Base-by-base conservation (phyloP, 2,329 filamentous ascomycete species). In the Pyrenophora teres region DNA sequence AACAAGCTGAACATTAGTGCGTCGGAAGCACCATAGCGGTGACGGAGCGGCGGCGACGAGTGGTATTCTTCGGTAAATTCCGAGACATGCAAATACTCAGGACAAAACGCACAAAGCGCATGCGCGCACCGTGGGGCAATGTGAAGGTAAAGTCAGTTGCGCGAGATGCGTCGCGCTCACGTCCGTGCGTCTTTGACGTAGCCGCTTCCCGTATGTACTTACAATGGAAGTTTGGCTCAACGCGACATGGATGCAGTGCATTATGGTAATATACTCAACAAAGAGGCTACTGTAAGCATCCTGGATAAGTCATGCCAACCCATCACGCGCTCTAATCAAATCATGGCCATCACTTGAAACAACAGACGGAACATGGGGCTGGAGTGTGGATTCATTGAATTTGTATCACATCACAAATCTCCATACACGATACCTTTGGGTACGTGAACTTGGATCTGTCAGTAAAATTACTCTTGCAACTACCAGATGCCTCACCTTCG, bases 91-190 rank as follows among this genome's bases (percentile, higher is more conserved):
- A 40, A 37, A 31, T 38, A 42, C 40, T 19, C 15, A 35, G 31
- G 13, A 23, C 27, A 33, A 33, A 48, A 23, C 19, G 39, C 41
- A 43, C 40, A 50, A 43, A 52, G 51, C 50, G 52, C 50, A 57
- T 25, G 32, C 47, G 49, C 51, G 49, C 46, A 52, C 45, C 23
- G 54, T 45, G 40, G 54, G 58, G 55, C 56, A 61, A 36, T 15
- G 51, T 52, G 46, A 50, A 57, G 41, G 60, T 63, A 52, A 62
- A 52, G 50, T 33, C 50, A 45, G 39, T 30, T 31, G 37, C 43
- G 44, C 35, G 33, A 44, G 43, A 48, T 18, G 46, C 50, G 50
- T 18, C 16, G 27, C 37, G 48, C 45, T 50, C n/a, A 32, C 37
- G 53, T 47, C 50, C 54, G 50, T 51, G 50, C 53, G 44, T 46